These are phyloP conservation scores for Globisporangium orthogonon DNA, from an alignment of 352 stramenopile species.

Conservation along the genomic window DNA sequence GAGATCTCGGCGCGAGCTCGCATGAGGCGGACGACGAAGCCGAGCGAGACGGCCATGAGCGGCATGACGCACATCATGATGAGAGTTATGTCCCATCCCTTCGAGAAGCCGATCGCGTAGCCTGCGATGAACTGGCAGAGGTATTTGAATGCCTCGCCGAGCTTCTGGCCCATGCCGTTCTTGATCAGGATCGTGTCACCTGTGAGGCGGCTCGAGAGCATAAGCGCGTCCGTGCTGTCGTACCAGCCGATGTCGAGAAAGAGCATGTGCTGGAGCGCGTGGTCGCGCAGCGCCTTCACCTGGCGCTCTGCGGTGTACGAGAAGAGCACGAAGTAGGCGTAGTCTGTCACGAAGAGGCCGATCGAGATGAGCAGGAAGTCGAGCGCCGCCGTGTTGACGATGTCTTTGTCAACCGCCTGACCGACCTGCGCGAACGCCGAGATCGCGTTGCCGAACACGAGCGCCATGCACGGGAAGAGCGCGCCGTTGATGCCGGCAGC, in stretches of 20 bases:
- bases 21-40: constrained; percentile 16
- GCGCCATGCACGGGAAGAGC: constrained; percentile 1
- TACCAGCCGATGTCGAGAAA: constrained; percentile 25
- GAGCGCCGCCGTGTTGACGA: constrained; percentile 11
- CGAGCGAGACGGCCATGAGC: constrained; percentile 17
- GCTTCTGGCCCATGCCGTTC: constrained; percentile 23
- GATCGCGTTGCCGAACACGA: constrained; percentile 19
- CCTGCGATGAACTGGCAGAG: constrained; percentile 1
- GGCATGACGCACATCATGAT: constrained; percentile 24
- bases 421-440: constrained; percentile 8
- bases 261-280: constrained; percentile 20
- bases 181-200: constrained; percentile 27
- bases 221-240: constrained; percentile 13
- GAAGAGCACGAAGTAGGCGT: constrained; percentile 14
- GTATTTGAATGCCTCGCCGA: constrained; percentile 4
- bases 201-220: constrained; percentile 18
- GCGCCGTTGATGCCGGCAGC: neutral
- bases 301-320: constrained; percentile 16
- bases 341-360: constrained; percentile 18
- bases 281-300: constrained; percentile 15
- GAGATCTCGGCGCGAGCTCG: constrained; percentile 2
- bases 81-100: constrained; percentile 23
- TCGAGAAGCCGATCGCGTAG: constrained; percentile 20
- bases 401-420: constrained; percentile 8
- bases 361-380: constrained; percentile 16